Conservation (phyloP, 2,329 filamentous ascomycete genomes). For the Sporothrix mexicana region DNA sequence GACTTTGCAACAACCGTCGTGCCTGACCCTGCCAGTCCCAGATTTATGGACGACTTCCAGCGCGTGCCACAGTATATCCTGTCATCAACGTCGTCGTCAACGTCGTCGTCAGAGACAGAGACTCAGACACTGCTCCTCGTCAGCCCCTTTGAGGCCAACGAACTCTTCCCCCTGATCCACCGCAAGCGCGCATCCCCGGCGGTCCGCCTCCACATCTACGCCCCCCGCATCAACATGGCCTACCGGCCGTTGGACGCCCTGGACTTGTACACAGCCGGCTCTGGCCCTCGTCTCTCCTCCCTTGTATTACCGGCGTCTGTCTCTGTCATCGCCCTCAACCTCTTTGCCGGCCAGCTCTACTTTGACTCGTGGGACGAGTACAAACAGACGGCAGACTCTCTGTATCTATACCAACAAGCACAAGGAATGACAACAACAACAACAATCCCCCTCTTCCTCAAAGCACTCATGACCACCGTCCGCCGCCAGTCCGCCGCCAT, state of each 20-base stretch:
- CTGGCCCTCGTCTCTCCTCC: slow-evolving; percentile 37
- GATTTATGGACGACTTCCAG: slow-evolving; percentile 47
- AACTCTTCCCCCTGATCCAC: slow-evolving; percentile 51
- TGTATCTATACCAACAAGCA: too few species aligned
- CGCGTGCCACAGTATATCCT: slow-evolving; percentile 62
- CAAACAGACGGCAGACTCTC: slow-evolving; percentile 53
- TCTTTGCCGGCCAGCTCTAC: slow-evolving; percentile 74
- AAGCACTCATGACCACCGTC: slow-evolving; percentile 46
- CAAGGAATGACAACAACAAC: too few species aligned
- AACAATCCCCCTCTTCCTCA: slow-evolving; percentile 47
- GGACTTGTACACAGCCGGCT: slow-evolving; percentile 50
- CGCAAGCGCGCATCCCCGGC: neutral
- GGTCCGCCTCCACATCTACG: slow-evolving; percentile 58
- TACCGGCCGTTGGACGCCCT: slow-evolving; percentile 53
- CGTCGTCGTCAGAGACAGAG: neutral
- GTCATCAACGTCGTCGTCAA: slow-evolving; percentile 42
- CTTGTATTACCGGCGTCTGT: slow-evolving; percentile 40
- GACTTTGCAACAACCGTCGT: slow-evolving; percentile 59
- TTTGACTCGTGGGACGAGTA: slow-evolving; percentile 63
- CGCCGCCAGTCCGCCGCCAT: slow-evolving; percentile 48
- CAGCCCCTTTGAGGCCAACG: slow-evolving; percentile 66
- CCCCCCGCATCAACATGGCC: slow-evolving; percentile 51
- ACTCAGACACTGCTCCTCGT: slow-evolving; percentile 61
- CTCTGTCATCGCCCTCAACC: slow-evolving; percentile 60
- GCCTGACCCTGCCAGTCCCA: slow-evolving; percentile 33